Conservation (phyloP, 2,329 filamentous ascomycete species). For the Neobulgaria alba region DNA sequence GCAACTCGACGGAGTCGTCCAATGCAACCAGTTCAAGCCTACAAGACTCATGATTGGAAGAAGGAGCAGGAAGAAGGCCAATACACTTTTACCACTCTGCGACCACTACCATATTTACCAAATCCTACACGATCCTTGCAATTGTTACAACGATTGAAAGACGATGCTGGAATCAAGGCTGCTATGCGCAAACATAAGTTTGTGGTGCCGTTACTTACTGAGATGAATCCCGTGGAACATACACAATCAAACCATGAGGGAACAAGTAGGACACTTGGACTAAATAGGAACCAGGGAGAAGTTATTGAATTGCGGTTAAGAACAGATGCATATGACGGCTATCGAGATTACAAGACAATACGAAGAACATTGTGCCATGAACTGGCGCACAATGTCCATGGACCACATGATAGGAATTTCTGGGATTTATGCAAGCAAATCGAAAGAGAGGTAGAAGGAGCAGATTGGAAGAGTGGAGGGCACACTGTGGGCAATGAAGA, state of each 20-base stretch:
- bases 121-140: conserved; percentile 60
- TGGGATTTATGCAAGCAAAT: conserved; percentile 85
- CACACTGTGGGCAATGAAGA: conserved; percentile 46
- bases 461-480: conserved; percentile 70
- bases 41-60: conserved; percentile 38
- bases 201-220: conserved; percentile 75
- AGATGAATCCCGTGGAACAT: conserved; percentile 86
- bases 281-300: conserved; percentile 83
- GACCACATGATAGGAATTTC: conserved; percentile 77
- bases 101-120: conserved; percentile 69
- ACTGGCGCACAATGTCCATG: conserved; percentile 82
- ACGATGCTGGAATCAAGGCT: conserved; percentile 76
- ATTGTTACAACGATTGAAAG: conserved; percentile 67
- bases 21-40: conserved; percentile 28
- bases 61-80: conserved; percentile 39
- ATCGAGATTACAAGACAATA: conserved; percentile 85
- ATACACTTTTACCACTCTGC: conserved; percentile 76
- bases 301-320: conserved; percentile 83
- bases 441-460: conserved; percentile 73
- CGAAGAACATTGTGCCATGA: conserved; percentile 92
- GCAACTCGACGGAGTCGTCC: conserved; percentile 32
- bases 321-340: conserved; percentile 93
- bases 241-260: conserved; percentile 64
- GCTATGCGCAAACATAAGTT: conserved; percentile 82
- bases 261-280: conserved; percentile 66